These are phyloP conservation scores for Euphorbia schlechtendalii DNA, from an alignment of 441 rosid genomes.

Conservation along the genomic window DNA sequence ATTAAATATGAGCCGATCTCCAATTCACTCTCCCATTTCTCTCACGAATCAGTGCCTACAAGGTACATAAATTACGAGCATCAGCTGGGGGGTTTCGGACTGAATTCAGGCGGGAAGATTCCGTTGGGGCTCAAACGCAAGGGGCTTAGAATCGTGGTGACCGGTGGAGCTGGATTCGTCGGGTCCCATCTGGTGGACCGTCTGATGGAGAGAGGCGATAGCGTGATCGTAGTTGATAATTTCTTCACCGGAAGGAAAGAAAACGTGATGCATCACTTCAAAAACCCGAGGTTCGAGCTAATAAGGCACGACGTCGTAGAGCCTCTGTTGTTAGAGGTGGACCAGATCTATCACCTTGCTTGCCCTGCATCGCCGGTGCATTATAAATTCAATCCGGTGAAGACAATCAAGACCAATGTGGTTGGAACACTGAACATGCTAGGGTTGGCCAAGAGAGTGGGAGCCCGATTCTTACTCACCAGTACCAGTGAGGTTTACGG, in stretches of 20 bases:
- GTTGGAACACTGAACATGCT: constrained; percentile 91
- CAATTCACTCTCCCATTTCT: constrained; percentile 25
- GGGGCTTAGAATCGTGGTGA: constrained; percentile 71
- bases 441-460: constrained; percentile 83
- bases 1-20: constrained; percentile 23
- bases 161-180: constrained; percentile 94
- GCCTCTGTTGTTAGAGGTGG: constrained; percentile 75
- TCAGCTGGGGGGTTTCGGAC: constrained; percentile 29
- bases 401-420: constrained; percentile 92
- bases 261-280: constrained; percentile 91
- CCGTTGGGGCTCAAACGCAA: constrained; percentile 75
- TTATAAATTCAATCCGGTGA: constrained; percentile 88
- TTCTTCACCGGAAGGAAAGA: constrained; percentile 91
- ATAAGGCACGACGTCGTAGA: constrained; percentile 93
- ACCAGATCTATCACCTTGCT: constrained; percentile 95
- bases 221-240: constrained; percentile 84
- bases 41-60: constrained; percentile 15
- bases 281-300: constrained; percentile 80
- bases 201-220: constrained; percentile 78
- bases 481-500: constrained; percentile 96
- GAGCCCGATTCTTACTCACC: constrained; percentile 77
- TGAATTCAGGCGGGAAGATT: constrained; percentile 51
- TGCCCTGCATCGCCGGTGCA: constrained; percentile 97
- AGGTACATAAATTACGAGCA: constrained; percentile 25
- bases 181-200: constrained; percentile 94